A percentile compares a stretch with the other conserved stretches of the same genome.
These are phyloP conservation scores for Theileria orientalis DNA, from an alignment of 169 alveolate species.

Conservation along the genomic window DNA sequence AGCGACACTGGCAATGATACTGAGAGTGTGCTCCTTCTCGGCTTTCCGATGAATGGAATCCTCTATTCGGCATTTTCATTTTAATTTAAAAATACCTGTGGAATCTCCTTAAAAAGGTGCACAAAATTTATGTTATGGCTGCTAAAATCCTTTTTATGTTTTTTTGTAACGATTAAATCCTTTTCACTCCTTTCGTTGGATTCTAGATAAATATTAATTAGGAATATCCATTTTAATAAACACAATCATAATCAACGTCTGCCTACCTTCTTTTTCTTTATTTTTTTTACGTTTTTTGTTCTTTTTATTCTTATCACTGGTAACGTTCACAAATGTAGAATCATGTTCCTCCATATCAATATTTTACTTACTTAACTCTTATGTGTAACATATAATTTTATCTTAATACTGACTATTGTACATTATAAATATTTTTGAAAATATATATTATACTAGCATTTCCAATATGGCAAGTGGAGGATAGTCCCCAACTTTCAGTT, in stretches of 20 bases:
- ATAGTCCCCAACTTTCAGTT: constrained; percentile 83
- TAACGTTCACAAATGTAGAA: neutral
- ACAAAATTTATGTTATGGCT: constrained; percentile 15
- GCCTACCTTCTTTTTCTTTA: neutral
- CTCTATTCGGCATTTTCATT: constrained; percentile 10
- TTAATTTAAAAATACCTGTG: constrained; percentile 29
- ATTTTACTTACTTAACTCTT: neutral
- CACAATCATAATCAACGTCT: neutral
- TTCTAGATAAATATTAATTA: neutral
- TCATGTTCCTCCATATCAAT: constrained; percentile 3
- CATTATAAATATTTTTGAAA: too few species aligned
- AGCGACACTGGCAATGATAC: constrained; percentile 85
- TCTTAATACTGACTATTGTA: neutral
- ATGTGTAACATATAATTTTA: neutral
- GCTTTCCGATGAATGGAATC: constrained; percentile 73
- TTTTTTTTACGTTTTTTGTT: neutral
- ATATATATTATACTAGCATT: too few species aligned
- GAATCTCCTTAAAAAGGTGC: constrained; percentile 51
- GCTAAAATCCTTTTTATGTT: neutral
- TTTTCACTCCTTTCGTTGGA: neutral
- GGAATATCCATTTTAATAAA: neutral
- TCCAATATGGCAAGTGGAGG: constrained; percentile 87
- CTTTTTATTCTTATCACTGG: neutral
- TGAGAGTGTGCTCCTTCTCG: constrained; percentile 72
- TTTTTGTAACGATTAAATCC: neutral